Base-by-base conservation (phyloP, 129 eudicot genomes). In the Flaveria linearis region DNA sequence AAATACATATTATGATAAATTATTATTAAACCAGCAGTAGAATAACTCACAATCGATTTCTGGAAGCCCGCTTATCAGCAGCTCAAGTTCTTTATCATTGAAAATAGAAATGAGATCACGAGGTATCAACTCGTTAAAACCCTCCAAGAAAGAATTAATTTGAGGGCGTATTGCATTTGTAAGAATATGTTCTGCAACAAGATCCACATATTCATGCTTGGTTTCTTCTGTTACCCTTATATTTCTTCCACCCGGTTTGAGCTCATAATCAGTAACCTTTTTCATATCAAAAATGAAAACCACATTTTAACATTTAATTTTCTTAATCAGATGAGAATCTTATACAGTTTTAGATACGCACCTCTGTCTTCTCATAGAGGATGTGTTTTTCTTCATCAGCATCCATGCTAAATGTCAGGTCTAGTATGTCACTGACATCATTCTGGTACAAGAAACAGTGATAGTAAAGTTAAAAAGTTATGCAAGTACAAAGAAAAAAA, bases 91-190 rank as follows among this genome's bases (percentile, higher is more conserved):
- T 82, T 94, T 94, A 80, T 94, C 99, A 63, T 94, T 94, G 39
- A 94, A 91, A 74, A 94, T 87, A 13, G 99, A 94, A 42, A 94
- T 89, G 71, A 94, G 96, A 36, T 94, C 96, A 45, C 86, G 76
- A 5, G 99, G 97, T 28, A 94, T 90, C 76, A 94, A 72, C 84
- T 94, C 97, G 20, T 85, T 91, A 81, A 94, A 94, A 65, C 99
- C 99, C 68, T 94, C 96, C 58, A 94, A 77, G 75, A 94, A 94
- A 4, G 99, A 87, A 85, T 81, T 91, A 16, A 94, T 94, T 83
- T 94, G 99, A 71, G 99, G 97, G 1, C 99, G 93, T 62, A 94
- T 94, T 9, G 99, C 99, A 80, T 91, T 94, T 30, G 99, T 94
- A 53, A 94, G 86, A 65, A 94, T 94, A 76, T 94, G 99, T 76